Conservation (phyloP, 768 basidiomycete genomes). For the Russula emetica region DNA sequence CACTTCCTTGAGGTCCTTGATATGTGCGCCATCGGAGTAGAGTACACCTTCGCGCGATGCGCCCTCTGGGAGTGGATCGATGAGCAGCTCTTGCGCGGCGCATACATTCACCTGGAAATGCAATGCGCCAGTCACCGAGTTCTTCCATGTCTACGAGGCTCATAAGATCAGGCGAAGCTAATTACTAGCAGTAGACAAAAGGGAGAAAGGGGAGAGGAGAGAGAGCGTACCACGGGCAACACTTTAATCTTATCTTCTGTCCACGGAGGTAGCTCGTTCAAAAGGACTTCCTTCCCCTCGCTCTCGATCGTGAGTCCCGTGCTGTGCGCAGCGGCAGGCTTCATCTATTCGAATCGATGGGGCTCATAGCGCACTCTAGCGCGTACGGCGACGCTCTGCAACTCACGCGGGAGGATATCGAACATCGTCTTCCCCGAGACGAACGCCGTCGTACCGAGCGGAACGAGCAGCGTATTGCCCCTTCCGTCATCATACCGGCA, state of each 20-base stretch:
- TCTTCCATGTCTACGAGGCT: slow-evolving; percentile 74
- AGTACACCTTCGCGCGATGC: slow-evolving; percentile 57
- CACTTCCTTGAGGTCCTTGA: slow-evolving; percentile 69
- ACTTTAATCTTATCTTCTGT: slow-evolving; percentile 69
- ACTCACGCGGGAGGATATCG: slow-evolving; percentile 57
- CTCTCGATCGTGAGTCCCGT: slow-evolving; percentile 78
- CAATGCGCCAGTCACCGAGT: slow-evolving; percentile 74
- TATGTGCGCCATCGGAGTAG: slow-evolving; percentile 76
- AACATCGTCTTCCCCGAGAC: slow-evolving; percentile 79
- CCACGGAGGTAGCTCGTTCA: slow-evolving; percentile 76
- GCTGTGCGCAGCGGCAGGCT: slow-evolving; percentile 59
- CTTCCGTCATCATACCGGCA: slow-evolving; percentile 81
- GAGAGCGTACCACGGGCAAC: slow-evolving; percentile 53
- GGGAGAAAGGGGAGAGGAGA: background rate
- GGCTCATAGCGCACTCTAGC: slow-evolving; percentile 71
- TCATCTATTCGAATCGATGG: slow-evolving; percentile 88
- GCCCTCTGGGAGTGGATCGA: slow-evolving; percentile 67
- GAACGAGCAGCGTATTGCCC: slow-evolving; percentile 72
- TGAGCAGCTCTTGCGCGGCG: slow-evolving; percentile 58
- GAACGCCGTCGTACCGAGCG: slow-evolving; percentile 82
- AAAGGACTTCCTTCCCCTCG: slow-evolving; percentile 63
- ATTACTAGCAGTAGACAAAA: background rate
- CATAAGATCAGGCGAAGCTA: background rate
- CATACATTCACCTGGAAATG: slow-evolving; percentile 92
- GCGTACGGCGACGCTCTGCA: slow-evolving; percentile 77